A percentile compares a stretch with the other conserved stretches of the same genome.
Evolutionary conservation across 176 grass and related monocot genomes (phyloP).

Genomic region (Pharus latifolius): DNA sequence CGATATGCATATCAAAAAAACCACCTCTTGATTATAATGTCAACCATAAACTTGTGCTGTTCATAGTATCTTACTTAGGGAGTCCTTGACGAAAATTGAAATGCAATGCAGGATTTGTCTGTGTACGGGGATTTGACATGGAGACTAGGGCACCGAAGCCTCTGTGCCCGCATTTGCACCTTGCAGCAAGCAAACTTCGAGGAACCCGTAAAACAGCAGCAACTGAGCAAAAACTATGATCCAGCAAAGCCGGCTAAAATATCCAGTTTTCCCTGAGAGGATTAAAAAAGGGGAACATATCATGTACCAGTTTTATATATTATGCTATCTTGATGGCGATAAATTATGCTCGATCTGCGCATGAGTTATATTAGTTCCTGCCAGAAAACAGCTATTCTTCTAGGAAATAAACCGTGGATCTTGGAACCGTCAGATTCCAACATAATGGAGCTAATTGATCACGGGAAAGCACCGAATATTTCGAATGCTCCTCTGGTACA

Average conservation of each 20-base stretch:
- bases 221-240: constrained; percentile 5
- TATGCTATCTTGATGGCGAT: neutral
- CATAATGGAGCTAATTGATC: constrained; percentile 8
- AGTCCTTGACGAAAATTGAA: neutral
- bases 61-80: neutral
- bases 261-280: too few relatives aligned
- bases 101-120: constrained; percentile 72
- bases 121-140: constrained; percentile 80
- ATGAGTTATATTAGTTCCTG: constrained; percentile 20
- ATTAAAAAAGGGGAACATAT: too few relatives aligned
- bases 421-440: constrained; percentile 13
- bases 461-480: constrained; percentile 1
- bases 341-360: constrained; percentile 15
- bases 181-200: constrained; percentile 47
- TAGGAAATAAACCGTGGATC: constrained; percentile 21
- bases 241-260: neutral
- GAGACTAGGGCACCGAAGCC: constrained; percentile 63
- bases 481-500: neutral
- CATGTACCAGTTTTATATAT: neutral
- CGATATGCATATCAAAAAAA: neutral
- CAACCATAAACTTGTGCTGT: neutral
- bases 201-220: constrained; percentile 20
- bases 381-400: constrained; percentile 13
- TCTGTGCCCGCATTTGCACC: constrained; percentile 62
- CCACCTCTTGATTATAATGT: neutral